Evolutionary conservation across 192 early-diverging fungal species (phyloP), one percentile per base, ranked within the genome.

Genomic region (Backusella westeae): DNA sequence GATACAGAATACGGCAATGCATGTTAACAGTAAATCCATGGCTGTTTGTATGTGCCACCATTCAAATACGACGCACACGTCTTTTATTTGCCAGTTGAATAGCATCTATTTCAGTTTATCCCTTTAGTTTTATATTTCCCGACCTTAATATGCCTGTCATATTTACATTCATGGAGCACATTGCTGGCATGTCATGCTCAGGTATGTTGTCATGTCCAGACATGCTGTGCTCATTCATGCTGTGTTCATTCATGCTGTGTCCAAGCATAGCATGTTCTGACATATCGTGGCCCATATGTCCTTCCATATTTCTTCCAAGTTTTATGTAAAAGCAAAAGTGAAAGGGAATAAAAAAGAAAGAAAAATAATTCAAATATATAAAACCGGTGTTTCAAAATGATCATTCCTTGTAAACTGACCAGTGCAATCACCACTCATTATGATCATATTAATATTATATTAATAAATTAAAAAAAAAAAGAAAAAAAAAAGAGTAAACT

Each of bases 61-160:
- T 74, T 88, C 84, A 79, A 92, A 92, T 4, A 94, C 78, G 46
- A 94, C 85, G 44, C 93, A 94, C 4, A 92, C 86, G 77, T 93
- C 91, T 67, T 91, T 85, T 9, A 86, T 89, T 71, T 85, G 78
- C 91, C 90, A 94, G 80, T 92, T 94, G 72, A 94, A 88, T 2
- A 91, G 78, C 93, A 94, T 94, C 84, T 90, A 85, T 69, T 67
- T 14, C 8, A 6, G 1, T 9, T n/a, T 4, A 53, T 36, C 17
- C 3, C 4, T 75, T 53, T 63, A 63, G 23, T 42, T 52, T 34
- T 19, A 3, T 15, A 59, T 63, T n/a, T 74, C 10, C 39, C 5
- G 44, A 21, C 46, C 8, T 9, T 39, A 46, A 39, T 68, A 41
- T 15, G 21, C 12, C 12, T 32, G 34, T 39, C 23, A 4, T 35